These are phyloP conservation scores for Tetracladium setigerum DNA, from an alignment of 495 filamentous ascomycete species.

Conservation along the genomic window DNA sequence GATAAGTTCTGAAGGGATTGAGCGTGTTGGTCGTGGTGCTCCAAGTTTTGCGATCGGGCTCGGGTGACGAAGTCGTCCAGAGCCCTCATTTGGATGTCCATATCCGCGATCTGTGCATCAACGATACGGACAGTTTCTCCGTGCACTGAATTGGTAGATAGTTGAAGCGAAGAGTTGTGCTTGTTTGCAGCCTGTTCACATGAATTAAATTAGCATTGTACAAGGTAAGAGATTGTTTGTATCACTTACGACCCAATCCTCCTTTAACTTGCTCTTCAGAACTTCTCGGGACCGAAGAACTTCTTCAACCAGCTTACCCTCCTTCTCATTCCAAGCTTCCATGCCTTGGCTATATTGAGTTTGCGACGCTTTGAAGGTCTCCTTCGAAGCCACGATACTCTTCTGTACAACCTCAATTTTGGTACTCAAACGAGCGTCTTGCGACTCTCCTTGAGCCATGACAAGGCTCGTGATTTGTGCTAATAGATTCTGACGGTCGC, in stretches of 20 bases:
- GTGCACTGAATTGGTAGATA: constrained; percentile 78
- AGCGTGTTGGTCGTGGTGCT: constrained; percentile 59
- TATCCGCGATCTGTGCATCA: constrained; percentile 77
- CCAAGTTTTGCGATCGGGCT: constrained; percentile 72
- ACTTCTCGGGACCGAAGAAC: constrained; percentile 64
- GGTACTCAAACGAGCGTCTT: constrained; percentile 60
- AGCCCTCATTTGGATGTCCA: constrained; percentile 78
- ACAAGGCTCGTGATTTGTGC: constrained; percentile 69
- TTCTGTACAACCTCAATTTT: constrained; percentile 53
- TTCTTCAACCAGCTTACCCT: constrained; percentile 59
- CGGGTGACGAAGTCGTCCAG: constrained; percentile 86
- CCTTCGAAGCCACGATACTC: constrained; percentile 52
- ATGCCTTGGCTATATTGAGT: constrained; percentile 61
- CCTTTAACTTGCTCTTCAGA: constrained; percentile 72
- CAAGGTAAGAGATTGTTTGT: background rate
- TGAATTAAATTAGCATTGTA: constrained; percentile 21
- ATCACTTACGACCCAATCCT: constrained; percentile 55
- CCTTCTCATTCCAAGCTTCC: constrained; percentile 65
- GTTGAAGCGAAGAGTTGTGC: constrained; percentile 71
- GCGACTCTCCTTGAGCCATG: constrained; percentile 61
- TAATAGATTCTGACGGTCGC: constrained; percentile 66
- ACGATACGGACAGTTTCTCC: constrained; percentile 89
- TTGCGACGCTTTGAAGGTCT: constrained; percentile 55
- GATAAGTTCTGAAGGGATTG: constrained; percentile 53
- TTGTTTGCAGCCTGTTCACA: constrained; percentile 58